Conservation (phyloP, 495 filamentous ascomycete genomes). For the Hypoxylon subgilvum region DNA sequence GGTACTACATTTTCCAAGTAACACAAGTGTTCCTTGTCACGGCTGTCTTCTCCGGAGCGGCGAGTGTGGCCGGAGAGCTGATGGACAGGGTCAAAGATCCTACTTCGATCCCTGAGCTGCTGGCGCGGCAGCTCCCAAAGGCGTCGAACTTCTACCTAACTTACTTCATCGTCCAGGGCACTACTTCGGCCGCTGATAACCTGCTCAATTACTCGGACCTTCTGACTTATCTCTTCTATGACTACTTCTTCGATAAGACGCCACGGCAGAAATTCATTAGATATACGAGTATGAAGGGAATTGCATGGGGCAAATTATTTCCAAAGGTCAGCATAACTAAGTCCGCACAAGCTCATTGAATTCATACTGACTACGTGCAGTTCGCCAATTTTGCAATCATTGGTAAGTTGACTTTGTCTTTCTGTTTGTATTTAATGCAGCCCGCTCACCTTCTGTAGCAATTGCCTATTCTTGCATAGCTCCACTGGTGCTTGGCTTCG, state of each 20-base stretch:
- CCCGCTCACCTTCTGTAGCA: conserved; percentile 47
- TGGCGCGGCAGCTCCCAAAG: conserved; percentile 75
- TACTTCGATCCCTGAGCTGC: conserved; percentile 59
- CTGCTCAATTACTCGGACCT: conserved; percentile 48
- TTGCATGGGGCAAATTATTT: conserved; percentile 64
- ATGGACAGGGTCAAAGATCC: conserved; percentile 67
- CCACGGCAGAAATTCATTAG: conserved; percentile 77
- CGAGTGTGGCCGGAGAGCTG: conserved; percentile 67
- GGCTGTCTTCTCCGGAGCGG: conserved; percentile 68
- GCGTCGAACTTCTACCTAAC: conserved; percentile 91
- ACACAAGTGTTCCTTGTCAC: conserved; percentile 90
- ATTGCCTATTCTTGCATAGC: conserved; percentile 89
- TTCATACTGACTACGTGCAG: conserved; percentile 35
- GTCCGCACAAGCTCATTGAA: conserved; percentile 55
- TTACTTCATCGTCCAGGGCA: conserved; percentile 85
- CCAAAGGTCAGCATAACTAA: conserved; percentile 72
- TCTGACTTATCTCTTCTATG: conserved; percentile 67
- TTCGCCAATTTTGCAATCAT: conserved; percentile 83
- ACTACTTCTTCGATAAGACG: conserved; percentile 68
- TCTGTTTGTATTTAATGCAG: not conserved
- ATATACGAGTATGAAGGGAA: conserved; percentile 59
- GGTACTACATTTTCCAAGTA: conserved; percentile 87
- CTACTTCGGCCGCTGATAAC: conserved; percentile 73
- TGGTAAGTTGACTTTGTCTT: conserved; percentile 43
- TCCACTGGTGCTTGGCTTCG: conserved; percentile 85